Evolutionary conservation across 768 basidiomycete genomes (phyloP), one percentile per base, ranked within the genome.

Genomic region (Mycena amicta): DNA sequence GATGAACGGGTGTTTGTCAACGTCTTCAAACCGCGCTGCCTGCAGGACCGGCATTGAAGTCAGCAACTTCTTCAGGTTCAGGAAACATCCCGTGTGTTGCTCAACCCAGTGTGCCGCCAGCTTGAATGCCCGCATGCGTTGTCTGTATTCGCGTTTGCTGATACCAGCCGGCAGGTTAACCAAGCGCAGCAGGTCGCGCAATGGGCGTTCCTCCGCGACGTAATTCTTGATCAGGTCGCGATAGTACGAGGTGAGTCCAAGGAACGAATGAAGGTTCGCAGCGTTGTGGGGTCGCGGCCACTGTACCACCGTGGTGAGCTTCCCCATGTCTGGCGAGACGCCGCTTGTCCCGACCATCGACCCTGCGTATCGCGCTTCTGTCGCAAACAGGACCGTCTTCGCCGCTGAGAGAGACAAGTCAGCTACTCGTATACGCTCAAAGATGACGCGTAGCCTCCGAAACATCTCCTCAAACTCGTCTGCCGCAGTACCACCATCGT

Each of bases 261-360:
- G 31, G 62, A 80, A 79, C 8, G 60, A 62, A 2, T 54, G 50
- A 5, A 80, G 59, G 22, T 74, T 60, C 1, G 59, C 57, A 2
- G 67, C 64, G 33, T 72, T 62, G 8, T 50, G 18, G 1, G 77
- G 77, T 49, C 26, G 46, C 20, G 56, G 45, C 71, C 73, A 75
- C 59, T 76, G 58, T 3, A 78, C 70, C 6, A 79, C 70, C 1
- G 76, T 71, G 2, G 68, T 70, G 2, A 78, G 61, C 58, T 80
- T 80, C 2, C 66, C 45, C 2, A 66, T 57, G 57, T 79, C 74
- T 2, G 74, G 72, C 20, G 57, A 55, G 3, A 80, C 68, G 1
- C 77, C 77, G 0, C 62, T 30, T 0, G 68, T 63, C 5, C 74
- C 68, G 2, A 78, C 64, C 0, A 33, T 37, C 0, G 70, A 71